Percentiles rank a stretch among this genome's conserved stretches.
Evolutionary conservation across 495 filamentous ascomycete genomes (phyloP).

Genomic region (Haplographium delicatum): DNA sequence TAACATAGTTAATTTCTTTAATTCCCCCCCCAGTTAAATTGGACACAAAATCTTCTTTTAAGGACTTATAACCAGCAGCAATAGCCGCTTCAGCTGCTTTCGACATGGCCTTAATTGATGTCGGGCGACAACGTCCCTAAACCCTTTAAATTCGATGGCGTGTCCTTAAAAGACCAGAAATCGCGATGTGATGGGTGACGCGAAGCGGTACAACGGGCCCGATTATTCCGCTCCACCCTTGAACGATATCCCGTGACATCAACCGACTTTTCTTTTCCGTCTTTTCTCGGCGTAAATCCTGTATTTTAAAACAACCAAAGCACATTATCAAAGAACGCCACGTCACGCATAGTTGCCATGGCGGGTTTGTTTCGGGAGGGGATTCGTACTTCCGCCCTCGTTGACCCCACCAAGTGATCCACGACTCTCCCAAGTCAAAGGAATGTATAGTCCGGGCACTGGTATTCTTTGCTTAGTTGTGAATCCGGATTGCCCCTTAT

Average conservation of each 20-base stretch:
- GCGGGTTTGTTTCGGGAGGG: background rate
- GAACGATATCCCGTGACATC: background rate
- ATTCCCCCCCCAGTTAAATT: slow-evolving; percentile 82
- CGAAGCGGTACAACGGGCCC: background rate
- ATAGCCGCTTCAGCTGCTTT: slow-evolving; percentile 24
- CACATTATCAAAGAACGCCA: no score
- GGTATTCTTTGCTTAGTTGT: no score
- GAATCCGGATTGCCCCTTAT: no score
- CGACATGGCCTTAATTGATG: slow-evolving; percentile 16
- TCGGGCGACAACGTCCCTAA: slow-evolving; percentile 1
- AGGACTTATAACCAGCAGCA: slow-evolving; percentile 66
- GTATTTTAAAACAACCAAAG: no score
- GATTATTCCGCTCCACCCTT: slow-evolving; percentile 1
- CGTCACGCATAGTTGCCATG: no score
- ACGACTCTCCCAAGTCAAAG: no score
- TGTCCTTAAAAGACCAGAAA: slow-evolving; percentile 21
- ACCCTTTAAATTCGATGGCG: background rate
- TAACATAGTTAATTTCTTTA: slow-evolving; percentile 79
- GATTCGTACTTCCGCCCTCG: background rate
- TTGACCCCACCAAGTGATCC: no score
- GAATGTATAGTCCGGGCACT: no score
- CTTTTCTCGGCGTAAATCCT: background rate
- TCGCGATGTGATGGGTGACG: slow-evolving; percentile 3
- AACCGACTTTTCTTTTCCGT: background rate
- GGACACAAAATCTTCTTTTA: slow-evolving; percentile 94